Evolutionary conservation across 129 eudicot species (phyloP).

Genomic region (Deinandra increscens): DNA sequence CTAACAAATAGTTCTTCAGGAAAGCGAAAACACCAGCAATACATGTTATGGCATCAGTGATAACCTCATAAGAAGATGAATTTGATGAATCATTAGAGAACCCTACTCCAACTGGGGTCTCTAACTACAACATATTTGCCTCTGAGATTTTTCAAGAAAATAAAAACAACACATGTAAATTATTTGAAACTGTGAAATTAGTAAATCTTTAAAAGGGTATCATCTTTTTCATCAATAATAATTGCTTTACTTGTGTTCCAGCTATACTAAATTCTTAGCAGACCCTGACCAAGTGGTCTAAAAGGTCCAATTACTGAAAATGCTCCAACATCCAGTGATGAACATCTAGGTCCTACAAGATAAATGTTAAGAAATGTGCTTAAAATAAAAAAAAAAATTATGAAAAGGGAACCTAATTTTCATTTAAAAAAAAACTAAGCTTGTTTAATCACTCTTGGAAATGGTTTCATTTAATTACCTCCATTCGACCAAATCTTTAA

Average conservation of each 20-base stretch:
- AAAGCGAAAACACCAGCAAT: slow-evolving; percentile 17
- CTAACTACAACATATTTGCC: slow-evolving; percentile 79
- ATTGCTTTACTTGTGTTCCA: slow-evolving; percentile 75
- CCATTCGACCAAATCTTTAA: slow-evolving; percentile 48
- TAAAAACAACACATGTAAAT: not conserved
- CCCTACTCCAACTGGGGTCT: slow-evolving; percentile 96
- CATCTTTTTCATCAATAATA: slow-evolving; percentile 26
- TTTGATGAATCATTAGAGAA: slow-evolving; percentile 70
- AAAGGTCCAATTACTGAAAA: slow-evolving; percentile 99
- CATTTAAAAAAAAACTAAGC: not conserved
- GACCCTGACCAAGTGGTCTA: slow-evolving; percentile 78
- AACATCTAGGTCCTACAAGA: slow-evolving; percentile 95
- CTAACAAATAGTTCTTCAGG: slow-evolving; percentile 2
- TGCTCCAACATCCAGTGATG: slow-evolving; percentile 98
- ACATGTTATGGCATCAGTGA: slow-evolving; percentile 83
- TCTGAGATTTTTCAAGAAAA: slow-evolving; percentile 44
- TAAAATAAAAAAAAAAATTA: slow-evolving; percentile 18
- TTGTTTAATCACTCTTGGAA: slow-evolving; percentile 3
- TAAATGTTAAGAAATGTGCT: slow-evolving; percentile 25
- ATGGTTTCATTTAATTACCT: slow-evolving; percentile 24
- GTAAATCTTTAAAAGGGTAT: slow-evolving; percentile 28
- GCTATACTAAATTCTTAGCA: slow-evolving; percentile 77
- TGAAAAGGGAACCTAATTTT: slow-evolving; percentile 15
- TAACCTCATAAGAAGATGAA: slow-evolving; percentile 48
- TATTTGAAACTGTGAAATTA: slow-evolving; percentile 7